phyloP scores from a whole-genome alignment of 805 yeast species.

The Hagleromyces aurorensis region DNA sequence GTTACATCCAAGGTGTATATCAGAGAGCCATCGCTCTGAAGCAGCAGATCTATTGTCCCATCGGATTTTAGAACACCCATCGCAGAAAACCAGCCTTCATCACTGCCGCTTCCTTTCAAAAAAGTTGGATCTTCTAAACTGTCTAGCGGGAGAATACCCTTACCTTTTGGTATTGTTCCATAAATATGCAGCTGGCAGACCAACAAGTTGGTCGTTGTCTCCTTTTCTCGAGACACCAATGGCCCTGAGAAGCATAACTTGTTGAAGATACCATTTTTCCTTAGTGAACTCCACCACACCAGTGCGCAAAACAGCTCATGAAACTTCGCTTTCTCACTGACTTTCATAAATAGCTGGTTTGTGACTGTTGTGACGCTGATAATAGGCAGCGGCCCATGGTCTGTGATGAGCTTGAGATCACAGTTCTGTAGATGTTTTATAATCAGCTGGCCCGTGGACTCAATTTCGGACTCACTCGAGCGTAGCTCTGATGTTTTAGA shows the following conservation, averaged over 20 bases:
- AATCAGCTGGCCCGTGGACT: conserved; percentile 14
- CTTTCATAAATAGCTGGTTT: conserved; percentile 10
- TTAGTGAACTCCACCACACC: conserved; percentile 50
- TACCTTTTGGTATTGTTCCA: conserved; percentile 41
- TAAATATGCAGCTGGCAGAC: conserved; percentile 59
- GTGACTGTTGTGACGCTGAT: conserved; percentile 12
- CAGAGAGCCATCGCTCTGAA: conserved; percentile 56
- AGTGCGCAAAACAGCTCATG: conserved; percentile 38
- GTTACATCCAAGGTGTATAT: conserved; percentile 53
- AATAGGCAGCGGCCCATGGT: conserved; percentile 9
- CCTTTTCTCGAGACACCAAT: conserved; percentile 14
- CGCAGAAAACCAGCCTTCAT: conserved; percentile 64
- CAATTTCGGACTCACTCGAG: too few relatives aligned
- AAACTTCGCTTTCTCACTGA: conserved; percentile 26
- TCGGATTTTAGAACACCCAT: conserved; percentile 62
- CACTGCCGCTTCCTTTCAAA: conserved; percentile 9
- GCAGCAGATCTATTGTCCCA: conserved; percentile 52
- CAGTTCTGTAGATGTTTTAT: conserved; percentile 23
- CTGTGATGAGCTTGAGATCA: conserved; percentile 14
- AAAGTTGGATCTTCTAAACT: conserved; percentile 9
- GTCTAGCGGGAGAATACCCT: conserved; percentile 16
- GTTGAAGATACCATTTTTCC: conserved; percentile 44
- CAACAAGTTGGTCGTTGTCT: conserved; percentile 35
- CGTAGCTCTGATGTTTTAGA: too few relatives aligned
- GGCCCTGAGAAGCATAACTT: conserved; percentile 38